phyloP scores from a whole-genome alignment of 495 filamentous ascomycete genomes.

The Trichoderma gamsii region DNA sequence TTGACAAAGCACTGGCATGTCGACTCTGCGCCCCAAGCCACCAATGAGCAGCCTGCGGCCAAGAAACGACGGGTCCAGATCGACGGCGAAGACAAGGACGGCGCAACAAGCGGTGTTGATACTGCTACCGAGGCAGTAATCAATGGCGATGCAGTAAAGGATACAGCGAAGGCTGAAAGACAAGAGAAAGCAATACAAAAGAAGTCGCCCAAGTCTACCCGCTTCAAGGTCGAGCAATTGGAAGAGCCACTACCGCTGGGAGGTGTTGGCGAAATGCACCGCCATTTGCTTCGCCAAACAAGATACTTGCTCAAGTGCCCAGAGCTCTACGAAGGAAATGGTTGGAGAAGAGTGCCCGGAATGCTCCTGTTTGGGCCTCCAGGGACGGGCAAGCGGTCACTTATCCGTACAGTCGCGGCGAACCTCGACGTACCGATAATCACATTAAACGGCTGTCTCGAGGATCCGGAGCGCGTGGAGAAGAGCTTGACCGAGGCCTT shows the following conservation, averaged over 20 bases:
- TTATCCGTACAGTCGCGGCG: neutral
- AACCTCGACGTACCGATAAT: slow-evolving; percentile 13
- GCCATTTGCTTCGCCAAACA: neutral
- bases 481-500: slow-evolving; percentile 90
- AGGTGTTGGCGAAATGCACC: slow-evolving; percentile 9
- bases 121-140: neutral
- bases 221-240: slow-evolving; percentile 7
- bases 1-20: slow-evolving; percentile 57
- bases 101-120: slow-evolving; percentile 15
- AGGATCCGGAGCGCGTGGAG: slow-evolving; percentile 41
- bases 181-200: neutral
- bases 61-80: slow-evolving; percentile 23
- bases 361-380: slow-evolving; percentile 16
- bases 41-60: slow-evolving; percentile 20
- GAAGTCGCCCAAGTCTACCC: slow-evolving; percentile 6
- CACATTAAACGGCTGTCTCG: slow-evolving; percentile 1
- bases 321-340: neutral
- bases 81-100: slow-evolving; percentile 18
- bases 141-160: slow-evolving; percentile 4
- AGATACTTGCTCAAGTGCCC: slow-evolving; percentile 2
- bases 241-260: neutral
- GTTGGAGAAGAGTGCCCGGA: slow-evolving; percentile 14
- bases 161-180: neutral
- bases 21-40: slow-evolving; percentile 9
- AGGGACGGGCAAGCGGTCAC: slow-evolving; percentile 13